These are phyloP conservation scores for Selenicereus undatus DNA, from an alignment of 148 eudicot species.

Conservation along the genomic window DNA sequence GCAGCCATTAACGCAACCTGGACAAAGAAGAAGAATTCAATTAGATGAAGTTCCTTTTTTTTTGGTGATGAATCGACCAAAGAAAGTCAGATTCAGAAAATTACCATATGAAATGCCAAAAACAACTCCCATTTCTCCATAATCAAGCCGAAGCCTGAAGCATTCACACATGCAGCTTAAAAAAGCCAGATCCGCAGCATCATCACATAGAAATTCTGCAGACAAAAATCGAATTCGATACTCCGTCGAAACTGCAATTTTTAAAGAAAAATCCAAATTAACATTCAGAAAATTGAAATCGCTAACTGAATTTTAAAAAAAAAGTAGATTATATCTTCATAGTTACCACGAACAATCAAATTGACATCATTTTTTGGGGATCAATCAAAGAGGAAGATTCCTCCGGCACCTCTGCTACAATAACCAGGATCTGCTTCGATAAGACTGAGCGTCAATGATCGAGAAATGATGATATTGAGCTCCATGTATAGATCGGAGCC, in stretches of 20 bases:
- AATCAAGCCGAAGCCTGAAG: not conserved
- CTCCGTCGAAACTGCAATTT: not conserved
- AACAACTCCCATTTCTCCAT: not conserved
- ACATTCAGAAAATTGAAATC: not conserved
- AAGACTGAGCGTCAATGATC: not conserved
- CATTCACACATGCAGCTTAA: too few relatives aligned
- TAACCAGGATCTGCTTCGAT: too few relatives aligned
- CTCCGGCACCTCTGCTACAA: not conserved
- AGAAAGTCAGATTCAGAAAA: not conserved
- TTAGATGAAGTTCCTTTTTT: not conserved
- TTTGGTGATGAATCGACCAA: not conserved
- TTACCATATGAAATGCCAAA: not conserved
- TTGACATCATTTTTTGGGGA: too few relatives aligned
- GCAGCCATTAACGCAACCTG: not conserved
- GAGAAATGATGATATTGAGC: not conserved
- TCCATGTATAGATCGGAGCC: conserved; percentile 18
- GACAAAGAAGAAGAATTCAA: not conserved
- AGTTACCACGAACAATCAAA: not conserved
- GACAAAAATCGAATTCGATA: not conserved
- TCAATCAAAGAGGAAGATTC: not conserved
- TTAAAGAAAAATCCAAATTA: not conserved
- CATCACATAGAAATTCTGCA: not conserved
- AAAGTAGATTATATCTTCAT: too few relatives aligned
- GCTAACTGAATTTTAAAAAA: not conserved
- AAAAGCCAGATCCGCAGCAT: not conserved